A percentile compares a stretch with the other conserved stretches of the same genome.
phyloP scores from a whole-genome alignment of 2,329 filamentous ascomycete genomes.

The Botrytis aclada region DNA sequence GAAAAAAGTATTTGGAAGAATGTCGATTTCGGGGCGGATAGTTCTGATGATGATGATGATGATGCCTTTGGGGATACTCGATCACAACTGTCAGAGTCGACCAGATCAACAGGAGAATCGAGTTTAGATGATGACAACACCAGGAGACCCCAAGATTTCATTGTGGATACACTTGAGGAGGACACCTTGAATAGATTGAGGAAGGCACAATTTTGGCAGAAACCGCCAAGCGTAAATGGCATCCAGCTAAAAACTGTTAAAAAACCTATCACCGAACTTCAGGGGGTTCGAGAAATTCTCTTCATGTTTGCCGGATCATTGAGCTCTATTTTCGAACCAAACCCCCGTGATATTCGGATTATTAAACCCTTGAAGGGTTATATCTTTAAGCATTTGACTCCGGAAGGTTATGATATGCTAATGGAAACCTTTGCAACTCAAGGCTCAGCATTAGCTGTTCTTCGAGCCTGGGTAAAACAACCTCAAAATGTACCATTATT shows the following conservation, averaged over 20 bases:
- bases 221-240: slow-evolving; percentile 29
- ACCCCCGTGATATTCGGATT: slow-evolving; percentile 40
- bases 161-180: slow-evolving; percentile 34
- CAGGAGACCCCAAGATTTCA: slow-evolving; percentile 37
- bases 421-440: slow-evolving; percentile 46
- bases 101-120: slow-evolving; percentile 36
- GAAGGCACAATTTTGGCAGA: slow-evolving; percentile 49
- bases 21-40: slow-evolving; percentile 62
- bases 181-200: slow-evolving; percentile 41
- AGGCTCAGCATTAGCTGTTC: slow-evolving; percentile 45
- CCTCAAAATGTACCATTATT: slow-evolving; percentile 34
- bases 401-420: slow-evolving; percentile 38
- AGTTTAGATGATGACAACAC: slow-evolving; percentile 34
- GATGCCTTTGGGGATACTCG: slow-evolving; percentile 39
- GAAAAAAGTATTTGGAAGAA: slow-evolving; percentile 68
- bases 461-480: slow-evolving; percentile 48
- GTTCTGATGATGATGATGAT: slow-evolving; percentile 51
- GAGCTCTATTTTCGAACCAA: slow-evolving; percentile 63
- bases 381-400: slow-evolving; percentile 40
- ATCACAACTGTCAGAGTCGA: slow-evolving; percentile 39
- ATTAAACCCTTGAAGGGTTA: slow-evolving; percentile 35
- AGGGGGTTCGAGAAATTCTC: slow-evolving; percentile 71
- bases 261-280: slow-evolving; percentile 53
- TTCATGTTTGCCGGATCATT: slow-evolving; percentile 82
- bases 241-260: slow-evolving; percentile 34